Base-by-base conservation (phyloP, 2,329 filamentous ascomycete genomes). In the Scolecobasidium constrictum region DNA sequence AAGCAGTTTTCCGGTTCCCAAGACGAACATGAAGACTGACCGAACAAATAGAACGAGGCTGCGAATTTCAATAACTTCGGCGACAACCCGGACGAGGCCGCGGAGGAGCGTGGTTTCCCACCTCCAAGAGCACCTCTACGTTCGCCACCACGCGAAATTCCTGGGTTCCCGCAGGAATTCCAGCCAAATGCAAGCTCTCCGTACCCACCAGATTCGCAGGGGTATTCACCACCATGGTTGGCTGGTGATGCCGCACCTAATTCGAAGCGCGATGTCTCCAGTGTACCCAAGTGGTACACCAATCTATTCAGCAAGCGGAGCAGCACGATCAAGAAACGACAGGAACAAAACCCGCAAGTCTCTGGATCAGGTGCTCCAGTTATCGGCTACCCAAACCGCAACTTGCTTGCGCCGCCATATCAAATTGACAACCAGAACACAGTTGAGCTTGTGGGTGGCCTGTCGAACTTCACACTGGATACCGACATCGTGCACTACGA, bases 401-500 rank as follows among this genome's bases (percentile, higher is more conserved):
- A 86, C 47, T 65, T 83, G 5, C 67, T 85, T 20, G 69, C 69
- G 41, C 80, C 82, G 2, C 69, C 72, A 21, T 86, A 85, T 53
- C 60, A 67, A 11, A 83, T 85, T 52, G 65, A 75, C 49, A 83
- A 83, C 56, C 73, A 69, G 35, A 73, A 72, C 2, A 43, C 33
- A 11, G n/a, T 15, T 16, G 9, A 38, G 12, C 9, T 11, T 6
- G 39, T 38, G n/a, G 66, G 66, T 15, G 50, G 56, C 16, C 45
- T 71, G 2, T 62, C 58, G 4, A 60, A 64, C 44, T 53, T 53
- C 38, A 69, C 82, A 0, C 73, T 85, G 42, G 69, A 76, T 48
- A 83, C 81, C 1, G 73, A 85, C 53, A 62, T 85, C 6, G 69
- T 79, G 6, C 81, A 86, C 56, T 69, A 76, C 34, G 78, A 82